Percentiles rank a stretch among this genome's conserved stretches.
These are phyloP conservation scores for Draba incana DNA, from an alignment of 345 rosid species.

Conservation along the genomic window DNA sequence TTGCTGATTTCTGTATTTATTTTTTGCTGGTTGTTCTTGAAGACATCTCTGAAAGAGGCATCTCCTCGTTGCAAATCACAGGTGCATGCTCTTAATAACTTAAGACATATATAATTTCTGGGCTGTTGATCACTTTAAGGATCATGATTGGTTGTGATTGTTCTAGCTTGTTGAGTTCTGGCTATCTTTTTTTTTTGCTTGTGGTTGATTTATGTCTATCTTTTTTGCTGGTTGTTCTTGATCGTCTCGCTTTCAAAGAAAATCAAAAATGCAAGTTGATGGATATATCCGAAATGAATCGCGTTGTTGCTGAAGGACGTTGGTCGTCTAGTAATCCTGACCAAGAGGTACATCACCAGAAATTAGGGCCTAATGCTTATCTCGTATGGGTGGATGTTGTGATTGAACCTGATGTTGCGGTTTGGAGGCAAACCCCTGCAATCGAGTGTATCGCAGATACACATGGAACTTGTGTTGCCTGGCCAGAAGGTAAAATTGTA, in stretches of 20 bases:
- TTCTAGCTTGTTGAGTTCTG: too few species aligned
- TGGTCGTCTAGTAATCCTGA: neutral
- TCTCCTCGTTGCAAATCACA: too few species aligned
- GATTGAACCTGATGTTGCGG: neutral
- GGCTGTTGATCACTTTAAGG: too few species aligned
- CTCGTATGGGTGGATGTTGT: constrained; percentile 1
- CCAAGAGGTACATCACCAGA: neutral
- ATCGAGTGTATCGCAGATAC: neutral
- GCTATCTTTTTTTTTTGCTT: neutral
- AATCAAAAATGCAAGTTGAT: neutral
- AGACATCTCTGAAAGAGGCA: too few species aligned
- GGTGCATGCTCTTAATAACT: too few species aligned
- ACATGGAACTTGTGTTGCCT: neutral
- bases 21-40: too few species aligned
- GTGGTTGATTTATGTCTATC: neutral
- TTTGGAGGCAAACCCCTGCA: neutral
- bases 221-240: neutral
- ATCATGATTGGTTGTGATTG: too few species aligned
- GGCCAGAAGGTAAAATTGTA: neutral
- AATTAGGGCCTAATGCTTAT: neutral
- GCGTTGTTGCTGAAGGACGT: constrained; percentile 5
- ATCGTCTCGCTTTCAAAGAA: neutral
- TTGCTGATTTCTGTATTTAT: too few species aligned
- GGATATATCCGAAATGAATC: neutral
- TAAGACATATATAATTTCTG: too few species aligned